Evolutionary conservation across 1,284 basidiomycete genomes (phyloP).

Genomic region (Sanghuangporus baumii): DNA sequence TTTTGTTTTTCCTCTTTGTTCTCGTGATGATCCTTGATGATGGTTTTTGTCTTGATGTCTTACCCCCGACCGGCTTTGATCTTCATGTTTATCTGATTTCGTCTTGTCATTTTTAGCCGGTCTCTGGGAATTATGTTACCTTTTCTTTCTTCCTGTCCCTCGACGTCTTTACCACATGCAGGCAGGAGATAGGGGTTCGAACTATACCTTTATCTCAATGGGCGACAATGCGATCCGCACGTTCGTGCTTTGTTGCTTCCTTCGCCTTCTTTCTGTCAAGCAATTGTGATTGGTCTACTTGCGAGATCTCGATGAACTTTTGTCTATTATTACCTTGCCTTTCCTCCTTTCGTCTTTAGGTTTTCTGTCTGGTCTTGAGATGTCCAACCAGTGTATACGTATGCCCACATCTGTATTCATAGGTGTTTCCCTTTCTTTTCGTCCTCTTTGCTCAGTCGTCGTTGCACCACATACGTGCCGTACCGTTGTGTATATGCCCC

Average conservation of each 20-base stretch:
- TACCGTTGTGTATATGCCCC: not conserved
- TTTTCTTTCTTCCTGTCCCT: not conserved
- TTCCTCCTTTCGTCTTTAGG: not conserved
- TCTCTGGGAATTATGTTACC: not conserved
- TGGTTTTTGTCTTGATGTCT: not conserved
- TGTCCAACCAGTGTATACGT: not conserved
- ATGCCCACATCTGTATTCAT: constrained; percentile 1
- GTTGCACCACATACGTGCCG: not conserved
- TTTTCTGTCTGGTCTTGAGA: not conserved
- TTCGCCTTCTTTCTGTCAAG: constrained; percentile 2
- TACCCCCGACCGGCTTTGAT: not conserved
- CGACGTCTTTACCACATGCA: not conserved
- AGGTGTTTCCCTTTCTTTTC: not conserved
- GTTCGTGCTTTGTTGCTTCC: not conserved
- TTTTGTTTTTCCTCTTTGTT: not conserved
- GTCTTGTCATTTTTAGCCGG: constrained; percentile 1
- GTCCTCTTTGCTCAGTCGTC: not conserved
- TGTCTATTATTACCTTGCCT: not conserved
- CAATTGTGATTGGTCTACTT: not conserved
- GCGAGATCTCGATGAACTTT: not conserved
- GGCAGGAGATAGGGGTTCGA: constrained; percentile 1
- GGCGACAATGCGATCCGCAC: not conserved
- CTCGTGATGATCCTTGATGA: not conserved
- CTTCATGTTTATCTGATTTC: not conserved
- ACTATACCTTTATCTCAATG: constrained; percentile 7